These are phyloP conservation scores for Collybiopsis luxurians DNA, from an alignment of 768 basidiomycete species.

Conservation along the genomic window DNA sequence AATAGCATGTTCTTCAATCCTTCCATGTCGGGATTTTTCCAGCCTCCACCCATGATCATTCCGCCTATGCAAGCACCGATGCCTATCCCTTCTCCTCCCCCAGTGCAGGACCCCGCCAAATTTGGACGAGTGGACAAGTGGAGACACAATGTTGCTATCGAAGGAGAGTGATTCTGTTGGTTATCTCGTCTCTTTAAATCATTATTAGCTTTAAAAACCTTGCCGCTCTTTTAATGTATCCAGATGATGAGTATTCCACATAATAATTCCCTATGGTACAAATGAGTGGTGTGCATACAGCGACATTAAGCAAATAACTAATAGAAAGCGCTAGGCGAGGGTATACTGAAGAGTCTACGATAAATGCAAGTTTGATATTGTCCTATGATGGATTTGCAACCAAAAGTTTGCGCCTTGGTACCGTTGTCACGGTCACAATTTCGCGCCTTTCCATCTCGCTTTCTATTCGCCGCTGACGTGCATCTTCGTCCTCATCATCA, in stretches of 20 bases:
- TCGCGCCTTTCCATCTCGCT: conserved; percentile 81
- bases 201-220: not conserved
- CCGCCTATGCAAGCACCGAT: conserved; percentile 40
- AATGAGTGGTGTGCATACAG: conserved; percentile 6
- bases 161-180: conserved; percentile 42
- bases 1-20: conserved; percentile 72
- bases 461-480: conserved; percentile 72
- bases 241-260: conserved; percentile 5
- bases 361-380: not conserved
- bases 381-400: conserved; percentile 63
- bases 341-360: not conserved
- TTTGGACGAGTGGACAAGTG: conserved; percentile 75
- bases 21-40: conserved; percentile 71
- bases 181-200: not conserved
- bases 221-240: too few species aligned
- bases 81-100: conserved; percentile 59
- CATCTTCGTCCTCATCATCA: conserved; percentile 73
- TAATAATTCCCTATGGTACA: conserved; percentile 5
- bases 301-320: conserved; percentile 2
- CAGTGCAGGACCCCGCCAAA: conserved; percentile 61
- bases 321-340: not conserved
- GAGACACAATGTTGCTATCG: conserved; percentile 76
- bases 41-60: conserved; percentile 48
- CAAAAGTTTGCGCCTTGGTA: conserved; percentile 72
- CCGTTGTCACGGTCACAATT: conserved; percentile 76